These are phyloP conservation scores for Bremia lactucae DNA, from an alignment of 352 stramenopile species.

Conservation along the genomic window DNA sequence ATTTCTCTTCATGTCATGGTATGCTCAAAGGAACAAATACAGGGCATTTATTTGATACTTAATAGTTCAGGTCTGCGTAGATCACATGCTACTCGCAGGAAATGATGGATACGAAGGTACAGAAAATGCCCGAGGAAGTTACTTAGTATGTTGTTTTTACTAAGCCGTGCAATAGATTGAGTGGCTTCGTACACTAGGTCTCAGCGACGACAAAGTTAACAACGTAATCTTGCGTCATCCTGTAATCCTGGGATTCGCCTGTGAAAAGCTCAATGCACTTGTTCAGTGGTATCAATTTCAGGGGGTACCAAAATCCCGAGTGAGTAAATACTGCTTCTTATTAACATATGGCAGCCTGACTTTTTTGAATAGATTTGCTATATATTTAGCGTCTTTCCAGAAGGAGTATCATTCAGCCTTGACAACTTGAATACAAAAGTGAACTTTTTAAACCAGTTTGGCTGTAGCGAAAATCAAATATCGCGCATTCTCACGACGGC, in stretches of 20 bases:
- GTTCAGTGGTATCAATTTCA: constrained; percentile 31
- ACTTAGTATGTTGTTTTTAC: background rate
- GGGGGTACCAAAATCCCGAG: constrained; percentile 22
- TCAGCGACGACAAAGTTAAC: constrained; percentile 23
- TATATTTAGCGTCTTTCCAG: constrained; percentile 39
- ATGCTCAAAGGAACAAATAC: background rate
- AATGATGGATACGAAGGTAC: constrained; percentile 34
- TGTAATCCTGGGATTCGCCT: constrained; percentile 25
- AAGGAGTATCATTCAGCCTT: constrained; percentile 22
- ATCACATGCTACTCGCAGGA: constrained; percentile 18
- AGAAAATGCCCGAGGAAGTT: background rate
- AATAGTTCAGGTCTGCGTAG: constrained; percentile 3
- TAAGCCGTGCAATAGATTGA: constrained; percentile 15
- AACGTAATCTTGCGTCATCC: constrained; percentile 25
- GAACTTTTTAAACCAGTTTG: constrained; percentile 21
- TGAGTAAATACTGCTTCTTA: constrained; percentile 3
- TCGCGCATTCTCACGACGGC: constrained; percentile 27
- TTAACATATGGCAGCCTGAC: background rate
- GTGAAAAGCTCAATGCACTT: constrained; percentile 19
- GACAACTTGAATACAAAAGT: constrained; percentile 38
- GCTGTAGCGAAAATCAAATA: constrained; percentile 27
- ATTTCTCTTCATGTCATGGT: constrained; percentile 31
- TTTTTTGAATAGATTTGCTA: constrained; percentile 31
- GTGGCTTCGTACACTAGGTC: constrained; percentile 22
- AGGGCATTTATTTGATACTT: background rate